Conservation (phyloP, 1,284 basidiomycete species). For the Ustilago cynodontis region DNA sequence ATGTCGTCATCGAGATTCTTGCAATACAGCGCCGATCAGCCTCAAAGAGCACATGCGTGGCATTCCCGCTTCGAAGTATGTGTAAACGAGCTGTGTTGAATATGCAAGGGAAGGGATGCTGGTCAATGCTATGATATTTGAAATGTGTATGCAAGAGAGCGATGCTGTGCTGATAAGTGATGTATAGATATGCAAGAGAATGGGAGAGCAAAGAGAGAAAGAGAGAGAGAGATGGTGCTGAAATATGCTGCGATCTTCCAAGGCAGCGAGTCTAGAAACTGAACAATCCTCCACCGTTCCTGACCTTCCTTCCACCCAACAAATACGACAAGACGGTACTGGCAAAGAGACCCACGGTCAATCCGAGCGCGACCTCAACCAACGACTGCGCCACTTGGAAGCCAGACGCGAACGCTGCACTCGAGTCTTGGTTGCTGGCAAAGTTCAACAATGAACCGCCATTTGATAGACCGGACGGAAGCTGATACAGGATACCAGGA, state of each 20-base stretch:
- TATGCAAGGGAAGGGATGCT: constrained; percentile 6
- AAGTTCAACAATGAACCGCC: constrained; percentile 86
- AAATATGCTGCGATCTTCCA: not conserved
- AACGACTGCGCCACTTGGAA: constrained; percentile 56
- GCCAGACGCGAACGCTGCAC: constrained; percentile 34
- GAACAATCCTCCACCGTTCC: constrained; percentile 62
- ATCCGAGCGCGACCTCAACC: constrained; percentile 66
- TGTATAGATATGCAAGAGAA: not conserved
- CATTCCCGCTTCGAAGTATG: not conserved
- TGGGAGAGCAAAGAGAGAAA: not conserved
- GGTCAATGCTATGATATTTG: constrained; percentile 6
- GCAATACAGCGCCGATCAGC: not conserved
- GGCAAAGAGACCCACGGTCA: constrained; percentile 68
- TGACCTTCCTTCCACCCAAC: constrained; percentile 58
- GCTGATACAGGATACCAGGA: constrained; percentile 83
- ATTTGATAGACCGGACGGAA: constrained; percentile 86
- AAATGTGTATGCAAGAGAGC: constrained; percentile 9
- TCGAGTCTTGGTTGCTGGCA: constrained; percentile 65
- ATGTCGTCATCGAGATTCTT: not conserved
- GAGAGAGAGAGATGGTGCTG: not conserved
- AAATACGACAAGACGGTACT: constrained; percentile 63
- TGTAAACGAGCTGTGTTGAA: not conserved
- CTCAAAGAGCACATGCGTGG: not conserved
- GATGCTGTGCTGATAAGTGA: not conserved
- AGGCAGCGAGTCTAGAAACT: constrained; percentile 52